phyloP scores from a whole-genome alignment of 164 flowering plant species.

The Pachysandra terminalis region DNA sequence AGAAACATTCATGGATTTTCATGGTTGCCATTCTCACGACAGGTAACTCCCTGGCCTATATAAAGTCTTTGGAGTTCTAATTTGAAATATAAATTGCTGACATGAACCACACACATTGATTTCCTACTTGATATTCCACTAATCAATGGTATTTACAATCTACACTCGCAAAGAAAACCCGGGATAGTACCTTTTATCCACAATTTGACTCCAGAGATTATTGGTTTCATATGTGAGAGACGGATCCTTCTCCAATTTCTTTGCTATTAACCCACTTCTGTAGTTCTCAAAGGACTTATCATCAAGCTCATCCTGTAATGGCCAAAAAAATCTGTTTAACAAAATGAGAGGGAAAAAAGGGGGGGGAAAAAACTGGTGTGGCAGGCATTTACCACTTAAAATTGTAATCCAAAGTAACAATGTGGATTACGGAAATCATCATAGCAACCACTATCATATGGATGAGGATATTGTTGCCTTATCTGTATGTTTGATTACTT shows the following conservation, averaged over 20 bases:
- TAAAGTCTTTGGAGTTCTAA: background rate
- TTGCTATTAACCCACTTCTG: slow-evolving; percentile 64
- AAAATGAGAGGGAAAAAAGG: background rate
- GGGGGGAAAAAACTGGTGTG: background rate
- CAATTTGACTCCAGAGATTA: slow-evolving; percentile 75
- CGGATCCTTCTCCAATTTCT: slow-evolving; percentile 87
- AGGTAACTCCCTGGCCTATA: background rate
- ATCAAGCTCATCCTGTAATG: slow-evolving; percentile 71
- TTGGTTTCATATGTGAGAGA: slow-evolving; percentile 69
- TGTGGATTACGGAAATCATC: no score
- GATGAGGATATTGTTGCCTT: no score
- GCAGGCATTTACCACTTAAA: background rate
- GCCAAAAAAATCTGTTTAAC: background rate
- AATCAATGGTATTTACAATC: background rate
- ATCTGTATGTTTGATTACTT: no score
- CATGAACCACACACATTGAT: no score
- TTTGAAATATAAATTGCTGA: background rate
- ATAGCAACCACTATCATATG: no score
- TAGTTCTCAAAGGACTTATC: slow-evolving; percentile 72
- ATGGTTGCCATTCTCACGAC: no score
- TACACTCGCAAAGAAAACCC: background rate
- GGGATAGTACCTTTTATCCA: slow-evolving; percentile 61
- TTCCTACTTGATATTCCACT: no score
- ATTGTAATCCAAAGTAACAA: no score
- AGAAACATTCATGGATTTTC: no score